phyloP scores from a whole-genome alignment of 2,329 filamentous ascomycete genomes.

The Cadophora gregata region DNA sequence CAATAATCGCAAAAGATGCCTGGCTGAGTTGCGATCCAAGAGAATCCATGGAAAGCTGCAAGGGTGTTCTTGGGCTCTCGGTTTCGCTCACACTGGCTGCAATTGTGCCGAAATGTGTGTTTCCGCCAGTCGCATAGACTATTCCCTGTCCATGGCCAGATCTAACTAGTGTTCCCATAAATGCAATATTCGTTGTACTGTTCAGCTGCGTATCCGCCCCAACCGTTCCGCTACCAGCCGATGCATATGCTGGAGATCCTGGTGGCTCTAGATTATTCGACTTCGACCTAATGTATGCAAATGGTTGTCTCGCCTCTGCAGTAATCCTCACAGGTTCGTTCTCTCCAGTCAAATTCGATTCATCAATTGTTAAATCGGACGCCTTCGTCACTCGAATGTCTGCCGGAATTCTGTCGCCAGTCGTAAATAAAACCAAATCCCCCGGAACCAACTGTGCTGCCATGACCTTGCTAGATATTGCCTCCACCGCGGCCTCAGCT shows the following conservation, averaged over 20 bases:
- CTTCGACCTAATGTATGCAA: slow-evolving; percentile 40
- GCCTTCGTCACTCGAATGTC: slow-evolving; percentile 94
- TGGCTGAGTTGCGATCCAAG: slow-evolving; percentile 95
- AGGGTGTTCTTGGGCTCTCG: slow-evolving; percentile 89
- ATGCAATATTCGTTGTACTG: slow-evolving; percentile 88
- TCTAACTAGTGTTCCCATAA: slow-evolving; percentile 96
- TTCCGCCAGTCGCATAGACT: slow-evolving; percentile 93
- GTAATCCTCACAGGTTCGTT: slow-evolving; percentile 90
- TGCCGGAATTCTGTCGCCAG: slow-evolving; percentile 93
- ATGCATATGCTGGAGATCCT: slow-evolving; percentile 62
- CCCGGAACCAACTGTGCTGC: slow-evolving; percentile 88
- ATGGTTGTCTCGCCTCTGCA: slow-evolving; percentile 60
- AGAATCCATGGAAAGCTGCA: slow-evolving; percentile 97
- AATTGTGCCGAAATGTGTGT: slow-evolving; percentile 96
- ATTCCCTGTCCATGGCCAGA: slow-evolving; percentile 95
- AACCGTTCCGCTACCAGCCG: slow-evolving; percentile 62
- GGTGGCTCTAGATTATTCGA: slow-evolving; percentile 46
- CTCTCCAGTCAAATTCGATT: slow-evolving; percentile 95
- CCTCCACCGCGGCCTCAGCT: slow-evolving; percentile 65
- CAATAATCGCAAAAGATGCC: slow-evolving; percentile 94
- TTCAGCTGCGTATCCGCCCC: slow-evolving; percentile 72
- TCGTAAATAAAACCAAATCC: slow-evolving; percentile 91
- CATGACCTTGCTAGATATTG: slow-evolving; percentile 81
- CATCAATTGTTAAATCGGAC: slow-evolving; percentile 90
- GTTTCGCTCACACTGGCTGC: slow-evolving; percentile 93